phyloP scores from a whole-genome alignment of 2,329 filamentous ascomycete genomes.

The Hymenotorrendiella dingleyae region DNA sequence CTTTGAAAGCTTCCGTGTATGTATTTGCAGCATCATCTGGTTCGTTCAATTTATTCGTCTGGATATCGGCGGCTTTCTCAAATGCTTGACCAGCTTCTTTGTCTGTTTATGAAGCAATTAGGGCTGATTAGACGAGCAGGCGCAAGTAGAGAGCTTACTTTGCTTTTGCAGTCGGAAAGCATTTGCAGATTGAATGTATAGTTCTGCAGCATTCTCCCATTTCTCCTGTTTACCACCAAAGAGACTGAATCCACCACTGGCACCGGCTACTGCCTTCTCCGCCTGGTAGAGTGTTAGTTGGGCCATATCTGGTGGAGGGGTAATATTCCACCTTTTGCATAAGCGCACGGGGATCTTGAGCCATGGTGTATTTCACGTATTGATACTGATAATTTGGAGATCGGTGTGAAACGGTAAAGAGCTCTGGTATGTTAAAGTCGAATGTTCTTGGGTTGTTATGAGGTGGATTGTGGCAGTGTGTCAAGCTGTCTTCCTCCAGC shows the following conservation, averaged over 20 bases:
- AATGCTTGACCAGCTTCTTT: slow-evolving; percentile 83
- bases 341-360: slow-evolving; percentile 71
- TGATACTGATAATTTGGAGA: neutral
- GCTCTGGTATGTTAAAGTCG: neutral
- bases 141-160: slow-evolving; percentile 47
- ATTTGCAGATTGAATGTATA: slow-evolving; percentile 85
- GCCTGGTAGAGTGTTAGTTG: slow-evolving; percentile 50
- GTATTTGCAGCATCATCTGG: slow-evolving; percentile 89
- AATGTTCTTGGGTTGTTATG: neutral
- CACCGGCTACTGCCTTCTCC: slow-evolving; percentile 72
- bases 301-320: slow-evolving; percentile 25
- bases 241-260: slow-evolving; percentile 77
- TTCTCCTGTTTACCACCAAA: slow-evolving; percentile 86
- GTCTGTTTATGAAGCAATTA: slow-evolving; percentile 44
- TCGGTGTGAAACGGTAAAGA: neutral
- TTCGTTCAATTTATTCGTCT: slow-evolving; percentile 76
- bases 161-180: slow-evolving; percentile 83
- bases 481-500: neutral
- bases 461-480: too few relatives aligned
- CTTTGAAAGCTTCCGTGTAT: slow-evolving; percentile 87
- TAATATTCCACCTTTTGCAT: slow-evolving; percentile 62
- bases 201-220: slow-evolving; percentile 80
- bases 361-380: slow-evolving; percentile 43
- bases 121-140: slow-evolving; percentile 9
- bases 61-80: slow-evolving; percentile 77